Evolutionary conservation across 169 alveolate genomes (phyloP).

Genomic region (Babesia ovata): DNA sequence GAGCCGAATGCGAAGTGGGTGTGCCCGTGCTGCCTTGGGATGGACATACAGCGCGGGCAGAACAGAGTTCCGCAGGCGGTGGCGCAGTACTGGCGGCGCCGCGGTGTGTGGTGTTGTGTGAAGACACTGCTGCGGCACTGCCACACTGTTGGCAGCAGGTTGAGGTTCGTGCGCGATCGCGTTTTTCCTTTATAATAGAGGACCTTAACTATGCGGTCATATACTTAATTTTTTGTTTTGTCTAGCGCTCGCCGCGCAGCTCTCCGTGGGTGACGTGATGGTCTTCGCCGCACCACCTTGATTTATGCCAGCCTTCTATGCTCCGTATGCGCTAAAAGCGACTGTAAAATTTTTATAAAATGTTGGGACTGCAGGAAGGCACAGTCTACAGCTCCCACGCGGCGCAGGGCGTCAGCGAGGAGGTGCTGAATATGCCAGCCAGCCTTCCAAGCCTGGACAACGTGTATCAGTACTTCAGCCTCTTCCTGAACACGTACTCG

Average conservation of each 20-base stretch:
- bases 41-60: conserved; percentile 29
- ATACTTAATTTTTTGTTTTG: too few relatives aligned
- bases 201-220: too few relatives aligned
- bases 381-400: conserved; percentile 67
- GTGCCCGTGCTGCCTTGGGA: conserved; percentile 56
- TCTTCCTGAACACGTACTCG: conserved; percentile 74
- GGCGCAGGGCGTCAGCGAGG: conserved; percentile 65
- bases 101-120: conserved; percentile 63
- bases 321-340: neutral
- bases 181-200: too few relatives aligned
- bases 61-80: conserved; percentile 27
- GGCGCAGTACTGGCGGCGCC: conserved; percentile 51
- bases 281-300: neutral
- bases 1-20: conserved; percentile 44
- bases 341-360: conserved; percentile 1
- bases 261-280: too few relatives aligned
- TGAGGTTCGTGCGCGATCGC: neutral
- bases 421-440: conserved; percentile 61
- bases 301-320: neutral
- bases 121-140: conserved; percentile 47
- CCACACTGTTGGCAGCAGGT: conserved; percentile 16
- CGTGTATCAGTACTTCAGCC: conserved; percentile 75
- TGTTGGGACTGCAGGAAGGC: conserved; percentile 78
- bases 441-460: conserved; percentile 75
- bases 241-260: too few relatives aligned